Evolutionary conservation across 169 alveolate species (phyloP).

Genomic region (Blepharisma undulans): DNA sequence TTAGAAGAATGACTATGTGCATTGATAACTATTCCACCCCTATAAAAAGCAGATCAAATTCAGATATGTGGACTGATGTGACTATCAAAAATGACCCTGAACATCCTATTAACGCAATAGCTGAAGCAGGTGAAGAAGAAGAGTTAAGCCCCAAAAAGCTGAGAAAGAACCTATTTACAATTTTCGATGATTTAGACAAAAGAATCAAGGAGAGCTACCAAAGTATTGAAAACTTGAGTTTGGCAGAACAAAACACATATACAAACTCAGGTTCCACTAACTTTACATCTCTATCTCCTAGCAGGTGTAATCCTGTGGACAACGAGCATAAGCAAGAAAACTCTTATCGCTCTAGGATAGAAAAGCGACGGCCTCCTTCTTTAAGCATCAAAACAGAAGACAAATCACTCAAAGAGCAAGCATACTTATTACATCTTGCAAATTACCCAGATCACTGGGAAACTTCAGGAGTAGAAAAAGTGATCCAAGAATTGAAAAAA

Average conservation of each 20-base stretch:
- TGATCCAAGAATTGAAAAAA: background rate
- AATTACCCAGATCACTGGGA: slow-evolving; percentile 32
- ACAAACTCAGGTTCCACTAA: background rate
- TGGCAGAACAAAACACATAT: slow-evolving; percentile 14
- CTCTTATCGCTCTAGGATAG: background rate
- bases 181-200: slow-evolving; percentile 24
- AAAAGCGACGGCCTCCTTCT: background rate
- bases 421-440: slow-evolving; percentile 9
- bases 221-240: slow-evolving; percentile 6
- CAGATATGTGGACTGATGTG: background rate
- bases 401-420: background rate
- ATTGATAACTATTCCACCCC: background rate
- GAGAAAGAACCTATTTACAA: background rate
- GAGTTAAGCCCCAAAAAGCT: background rate
- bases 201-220: slow-evolving; percentile 3
- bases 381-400: background rate
- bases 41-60: background rate
- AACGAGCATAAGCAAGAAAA: background rate
- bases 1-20: background rate
- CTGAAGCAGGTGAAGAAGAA: background rate
- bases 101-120: background rate
- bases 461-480: slow-evolving; percentile 18
- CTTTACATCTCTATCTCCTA: background rate
- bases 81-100: background rate
- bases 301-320: background rate